Evolutionary conservation across 306 rosid species (phyloP), one percentile per base, ranked within the genome.

Genomic region (Trichosanthes truncata): DNA sequence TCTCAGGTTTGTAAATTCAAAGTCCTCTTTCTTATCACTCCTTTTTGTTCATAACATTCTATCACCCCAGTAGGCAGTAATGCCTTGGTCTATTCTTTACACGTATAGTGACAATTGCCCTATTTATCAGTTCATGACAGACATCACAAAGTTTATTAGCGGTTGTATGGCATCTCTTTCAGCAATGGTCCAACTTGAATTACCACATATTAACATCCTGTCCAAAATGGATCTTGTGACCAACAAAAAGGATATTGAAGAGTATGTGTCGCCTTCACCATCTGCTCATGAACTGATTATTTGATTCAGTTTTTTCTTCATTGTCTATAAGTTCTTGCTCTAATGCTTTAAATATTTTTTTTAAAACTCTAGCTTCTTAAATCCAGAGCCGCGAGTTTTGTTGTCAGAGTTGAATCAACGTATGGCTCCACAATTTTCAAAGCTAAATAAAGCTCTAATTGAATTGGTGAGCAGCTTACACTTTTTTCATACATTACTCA

Each of bases 211-310:
- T 73, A 95, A 92, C 87, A 91, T 95, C 81, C 98, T 92, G 82
- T 90, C 98, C 77, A 92, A 94, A 82, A 89, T 95, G 97, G 97
- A 95, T 86, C 97, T 91, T 63, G 97, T 90, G 84, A 77, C 90
- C 7, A 90, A 88, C 83, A 91, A 89, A 81, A 92, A 86, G 87
- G 91, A 90, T 84, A 61, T 92, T 78, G 96, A 95, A 67, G 92
- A 86, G 98, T 95, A 85, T 48, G 79, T 56, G 12, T 71, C 76
- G 18, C 59, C 36, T 25, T 56, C 76, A 53, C 74, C 61, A 46
- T 36, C 69, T 80, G 78, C 43, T 41, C 46, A 21, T 81, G 26
- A 66, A 66, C 53, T 12, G 31, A 18, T 46, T 57, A 12, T 45
- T 52, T 74, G 76, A 26, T 59, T 82, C 63, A 20, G 23, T n/a